A percentile compares a stretch with the other conserved stretches of the same genome.
phyloP scores from a whole-genome alignment of 176 grass and related monocot genomes.

The Triticum urartu region DNA sequence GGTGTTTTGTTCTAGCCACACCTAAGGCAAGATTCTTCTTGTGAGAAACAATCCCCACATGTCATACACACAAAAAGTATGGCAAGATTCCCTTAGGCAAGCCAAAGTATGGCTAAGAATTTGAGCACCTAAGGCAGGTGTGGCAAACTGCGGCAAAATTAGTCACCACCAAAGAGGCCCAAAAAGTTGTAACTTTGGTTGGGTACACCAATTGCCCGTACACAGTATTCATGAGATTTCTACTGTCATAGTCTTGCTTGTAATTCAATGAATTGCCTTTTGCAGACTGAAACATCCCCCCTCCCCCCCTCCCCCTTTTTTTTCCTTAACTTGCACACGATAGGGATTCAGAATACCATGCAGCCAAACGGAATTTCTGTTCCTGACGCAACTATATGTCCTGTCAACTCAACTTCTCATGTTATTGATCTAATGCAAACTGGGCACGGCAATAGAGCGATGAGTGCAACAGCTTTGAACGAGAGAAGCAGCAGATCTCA shows the following conservation, averaged over 20 bases:
- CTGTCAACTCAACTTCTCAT: conserved; percentile 74
- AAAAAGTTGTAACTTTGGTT: background rate
- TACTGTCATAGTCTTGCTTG: conserved; percentile 9
- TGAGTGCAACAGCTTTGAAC: conserved; percentile 86
- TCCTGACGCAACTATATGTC: conserved; percentile 76
- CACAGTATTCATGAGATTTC: conserved; percentile 6
- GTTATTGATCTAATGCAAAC: conserved; percentile 82
- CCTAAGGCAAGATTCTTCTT: no score
- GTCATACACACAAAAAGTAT: no score
- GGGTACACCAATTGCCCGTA: background rate
- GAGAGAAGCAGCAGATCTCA: conserved; percentile 95
- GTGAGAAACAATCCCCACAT: no score
- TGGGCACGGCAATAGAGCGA: conserved; percentile 66
- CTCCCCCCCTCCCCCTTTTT: no score
- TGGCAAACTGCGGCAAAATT: no score
- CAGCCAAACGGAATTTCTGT: conserved; percentile 80
- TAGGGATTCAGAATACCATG: conserved; percentile 72
- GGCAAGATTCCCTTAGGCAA: no score
- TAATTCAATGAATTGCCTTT: conserved; percentile 17
- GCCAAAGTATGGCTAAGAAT: no score
- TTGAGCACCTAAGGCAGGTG: no score
- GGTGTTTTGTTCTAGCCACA: no score
- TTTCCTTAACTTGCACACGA: conserved; percentile 73
- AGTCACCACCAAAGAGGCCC: no score
- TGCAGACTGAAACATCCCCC: background rate